A percentile compares a stretch with the other conserved stretches of the same genome.
Conservation (phyloP, 805 yeast genomes). For the Candida coquimbonensis region DNA sequence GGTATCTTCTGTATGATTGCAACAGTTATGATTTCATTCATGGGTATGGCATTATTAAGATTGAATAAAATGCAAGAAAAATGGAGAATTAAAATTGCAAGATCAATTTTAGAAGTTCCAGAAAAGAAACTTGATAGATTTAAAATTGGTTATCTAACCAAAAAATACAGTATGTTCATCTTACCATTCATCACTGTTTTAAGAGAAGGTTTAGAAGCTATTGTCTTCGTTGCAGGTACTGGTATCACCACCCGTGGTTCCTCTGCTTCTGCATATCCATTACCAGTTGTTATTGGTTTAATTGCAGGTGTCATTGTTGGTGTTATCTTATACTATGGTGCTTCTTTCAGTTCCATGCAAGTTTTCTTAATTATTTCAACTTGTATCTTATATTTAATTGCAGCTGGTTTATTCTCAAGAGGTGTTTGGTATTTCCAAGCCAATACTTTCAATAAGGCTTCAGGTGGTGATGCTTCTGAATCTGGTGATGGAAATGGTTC, state of each 20-base stretch:
- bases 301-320: conserved; percentile 75
- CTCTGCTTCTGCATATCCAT: conserved; percentile 73
- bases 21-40: conserved; percentile 75
- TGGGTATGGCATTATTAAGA: conserved; percentile 97
- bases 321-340: conserved; percentile 66
- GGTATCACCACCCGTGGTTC: conserved; percentile 53
- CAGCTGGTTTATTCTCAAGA: conserved; percentile 91
- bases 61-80: conserved; percentile 93
- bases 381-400: conserved; percentile 77
- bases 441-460: conserved; percentile 49
- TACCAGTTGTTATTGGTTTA: conserved; percentile 87
- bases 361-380: conserved; percentile 84
- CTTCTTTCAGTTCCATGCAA: conserved; percentile 77
- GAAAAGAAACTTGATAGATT: conserved; percentile 42
- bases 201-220: conserved; percentile 97
- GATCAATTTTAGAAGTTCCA: conserved; percentile 63
- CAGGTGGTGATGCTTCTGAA: conserved; percentile 96
- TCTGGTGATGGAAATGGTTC: conserved; percentile 93
- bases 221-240: conserved; percentile 94
- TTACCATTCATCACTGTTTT: conserved; percentile 86
- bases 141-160: conserved; percentile 46
- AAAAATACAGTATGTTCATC: conserved; percentile 81
- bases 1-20: conserved; percentile 92
- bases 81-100: conserved; percentile 94
- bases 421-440: conserved; percentile 86